Conservation (phyloP, 345 rosid species). For the Camelina sativa region DNA sequence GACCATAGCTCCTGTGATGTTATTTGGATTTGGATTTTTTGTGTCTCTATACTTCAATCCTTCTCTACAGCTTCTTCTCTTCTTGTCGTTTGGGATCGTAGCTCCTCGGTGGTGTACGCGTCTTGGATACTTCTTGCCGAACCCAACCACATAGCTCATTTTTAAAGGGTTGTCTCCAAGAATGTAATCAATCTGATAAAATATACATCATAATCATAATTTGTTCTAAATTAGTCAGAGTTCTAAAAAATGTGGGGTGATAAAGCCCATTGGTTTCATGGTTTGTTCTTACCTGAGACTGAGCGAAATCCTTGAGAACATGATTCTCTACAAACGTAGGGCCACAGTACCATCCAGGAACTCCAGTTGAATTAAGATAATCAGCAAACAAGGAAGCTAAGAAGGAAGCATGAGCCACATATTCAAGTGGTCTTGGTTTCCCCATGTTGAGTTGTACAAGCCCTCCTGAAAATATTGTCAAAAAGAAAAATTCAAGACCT, state of each 20-base stretch:
- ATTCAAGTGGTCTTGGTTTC: slow-evolving; percentile 65
- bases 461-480: slow-evolving; percentile 56
- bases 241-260: no score
- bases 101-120: slow-evolving; percentile 84
- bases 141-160: slow-evolving; percentile 87
- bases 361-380: slow-evolving; percentile 65
- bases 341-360: slow-evolving; percentile 75
- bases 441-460: slow-evolving; percentile 65
- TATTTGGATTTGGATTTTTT: slow-evolving; percentile 64
- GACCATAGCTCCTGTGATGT: slow-evolving; percentile 87
- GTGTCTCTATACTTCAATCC: slow-evolving; percentile 74
- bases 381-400: slow-evolving; percentile 76
- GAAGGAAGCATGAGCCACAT: slow-evolving; percentile 73
- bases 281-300: slow-evolving; percentile 62
- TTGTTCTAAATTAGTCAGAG: no score
- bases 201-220: neutral
- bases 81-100: slow-evolving; percentile 63
- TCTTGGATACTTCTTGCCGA: slow-evolving; percentile 71
- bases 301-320: slow-evolving; percentile 58
- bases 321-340: slow-evolving; percentile 47
- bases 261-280: neutral
- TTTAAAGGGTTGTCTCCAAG: slow-evolving; percentile 81
- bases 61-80: slow-evolving; percentile 66
- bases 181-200: slow-evolving; percentile 67
- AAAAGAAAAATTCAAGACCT: neutral